These are phyloP conservation scores for Aspergillus fischeri DNA, from an alignment of 2,329 filamentous ascomycete species.

Conservation along the genomic window DNA sequence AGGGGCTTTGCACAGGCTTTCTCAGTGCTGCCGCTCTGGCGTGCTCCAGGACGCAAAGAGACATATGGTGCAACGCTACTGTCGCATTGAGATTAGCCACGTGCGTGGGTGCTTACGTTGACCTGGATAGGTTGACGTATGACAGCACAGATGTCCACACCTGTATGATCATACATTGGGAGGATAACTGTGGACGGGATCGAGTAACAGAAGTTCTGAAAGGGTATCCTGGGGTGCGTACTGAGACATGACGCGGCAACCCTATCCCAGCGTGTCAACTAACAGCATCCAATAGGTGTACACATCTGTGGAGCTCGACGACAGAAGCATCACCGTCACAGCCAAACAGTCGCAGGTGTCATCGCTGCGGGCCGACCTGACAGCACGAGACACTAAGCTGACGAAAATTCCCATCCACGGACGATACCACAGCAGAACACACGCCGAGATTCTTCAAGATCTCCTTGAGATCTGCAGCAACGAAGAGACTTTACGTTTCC, in stretches of 20 bases:
- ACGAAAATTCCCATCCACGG: neutral
- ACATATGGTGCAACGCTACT: neutral
- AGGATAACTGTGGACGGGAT: neutral
- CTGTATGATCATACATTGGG: slow-evolving; percentile 3
- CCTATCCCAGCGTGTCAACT: neutral
- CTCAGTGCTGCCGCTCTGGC: neutral
- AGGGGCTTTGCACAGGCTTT: slow-evolving; percentile 1
- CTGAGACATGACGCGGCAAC: neutral
- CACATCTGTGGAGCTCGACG: slow-evolving; percentile 1
- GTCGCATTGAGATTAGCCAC: neutral
- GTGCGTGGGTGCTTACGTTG: slow-evolving; percentile 1
- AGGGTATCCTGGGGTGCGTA: neutral
- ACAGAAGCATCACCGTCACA: neutral
- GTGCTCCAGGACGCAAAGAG: neutral
- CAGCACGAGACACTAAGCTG: neutral
- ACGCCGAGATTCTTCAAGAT: neutral
- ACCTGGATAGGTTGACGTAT: neutral
- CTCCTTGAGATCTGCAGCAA: neutral
- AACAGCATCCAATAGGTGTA: neutral
- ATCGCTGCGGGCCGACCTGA: neutral
- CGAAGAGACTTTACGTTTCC: neutral
- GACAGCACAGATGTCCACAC: neutral
- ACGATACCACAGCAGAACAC: slow-evolving; percentile 1
- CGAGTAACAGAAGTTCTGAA: neutral
- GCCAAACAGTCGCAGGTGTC: neutral